These are phyloP conservation scores for Colletotrichum chlorophyti DNA, from an alignment of 2,329 filamentous ascomycete species.

Conservation along the genomic window DNA sequence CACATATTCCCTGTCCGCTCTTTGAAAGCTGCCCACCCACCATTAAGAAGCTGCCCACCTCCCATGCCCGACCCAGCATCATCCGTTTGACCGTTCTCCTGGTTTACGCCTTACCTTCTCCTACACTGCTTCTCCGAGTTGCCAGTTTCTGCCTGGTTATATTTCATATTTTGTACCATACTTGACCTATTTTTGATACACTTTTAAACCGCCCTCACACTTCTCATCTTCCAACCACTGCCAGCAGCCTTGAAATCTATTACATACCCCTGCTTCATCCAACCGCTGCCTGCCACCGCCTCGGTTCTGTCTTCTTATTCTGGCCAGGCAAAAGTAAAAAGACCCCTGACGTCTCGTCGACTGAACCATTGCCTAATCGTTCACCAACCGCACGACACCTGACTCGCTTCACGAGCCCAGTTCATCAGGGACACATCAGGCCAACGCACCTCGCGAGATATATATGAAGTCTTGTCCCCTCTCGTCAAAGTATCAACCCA, in stretches of 20 bases:
- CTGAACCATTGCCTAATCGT: conserved; percentile 21
- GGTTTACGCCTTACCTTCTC: neutral
- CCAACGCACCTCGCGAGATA: neutral
- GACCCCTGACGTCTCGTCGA: conserved; percentile 14
- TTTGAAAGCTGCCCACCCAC: conserved; percentile 22
- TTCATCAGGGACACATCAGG: neutral
- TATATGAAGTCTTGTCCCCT: conserved; percentile 26
- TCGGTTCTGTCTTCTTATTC: conserved; percentile 1
- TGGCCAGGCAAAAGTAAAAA: conserved; percentile 7
- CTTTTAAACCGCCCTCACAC: conserved; percentile 10
- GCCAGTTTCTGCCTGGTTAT: conserved; percentile 11
- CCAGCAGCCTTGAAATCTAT: conserved; percentile 6
- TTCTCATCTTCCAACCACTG: neutral
- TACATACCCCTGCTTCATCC: conserved; percentile 21
- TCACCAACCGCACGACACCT: conserved; percentile 18
- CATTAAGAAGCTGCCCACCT: conserved; percentile 24
- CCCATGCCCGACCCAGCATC: conserved; percentile 14
- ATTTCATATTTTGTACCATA: neutral
- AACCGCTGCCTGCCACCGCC: conserved; percentile 17
- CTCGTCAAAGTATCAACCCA: neutral
- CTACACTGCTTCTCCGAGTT: neutral
- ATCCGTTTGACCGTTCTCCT: neutral
- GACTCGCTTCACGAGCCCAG: conserved; percentile 13
- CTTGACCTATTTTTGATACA: neutral
- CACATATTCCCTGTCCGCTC: conserved; percentile 9